phyloP scores from a whole-genome alignment of 2,329 filamentous ascomycete genomes.

The Arthrobotrys sphaeroides region DNA sequence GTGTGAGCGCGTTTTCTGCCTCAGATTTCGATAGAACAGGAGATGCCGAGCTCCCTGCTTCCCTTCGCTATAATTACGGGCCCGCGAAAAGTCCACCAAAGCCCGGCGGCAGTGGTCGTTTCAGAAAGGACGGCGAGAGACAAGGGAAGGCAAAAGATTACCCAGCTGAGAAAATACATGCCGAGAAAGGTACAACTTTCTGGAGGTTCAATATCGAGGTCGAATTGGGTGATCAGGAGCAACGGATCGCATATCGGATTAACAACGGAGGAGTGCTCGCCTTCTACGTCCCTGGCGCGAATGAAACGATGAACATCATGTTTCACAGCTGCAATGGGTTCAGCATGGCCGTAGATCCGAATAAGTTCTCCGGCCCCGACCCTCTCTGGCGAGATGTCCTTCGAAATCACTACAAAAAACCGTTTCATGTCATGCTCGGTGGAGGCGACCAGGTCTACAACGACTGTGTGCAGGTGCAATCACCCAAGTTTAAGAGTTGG shows the following conservation, averaged over 20 bases:
- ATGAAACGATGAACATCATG: conserved; percentile 96
- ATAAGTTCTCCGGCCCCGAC: conserved; percentile 88
- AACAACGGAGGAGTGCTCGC: conserved; percentile 87
- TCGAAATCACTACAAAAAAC: conserved; percentile 84
- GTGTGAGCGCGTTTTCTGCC: conserved; percentile 62
- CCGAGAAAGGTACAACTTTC: conserved; percentile 88
- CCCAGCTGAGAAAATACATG: conserved; percentile 80
- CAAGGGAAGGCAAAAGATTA: conserved; percentile 84
- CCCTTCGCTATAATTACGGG: conserved; percentile 37
- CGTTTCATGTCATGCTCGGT: conserved; percentile 98
- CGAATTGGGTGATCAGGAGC: conserved; percentile 77
- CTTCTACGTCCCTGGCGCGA: conserved; percentile 91
- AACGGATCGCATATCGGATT: conserved; percentile 93
- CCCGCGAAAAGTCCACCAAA: conserved; percentile 36
- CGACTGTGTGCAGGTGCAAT: conserved; percentile 80
- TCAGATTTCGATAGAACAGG: conserved; percentile 16
- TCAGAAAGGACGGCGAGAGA: conserved; percentile 77
- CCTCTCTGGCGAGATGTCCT: conserved; percentile 96
- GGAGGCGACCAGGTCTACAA: conserved; percentile 97
- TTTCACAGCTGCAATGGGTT: conserved; percentile 99
- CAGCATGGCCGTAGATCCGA: conserved; percentile 77
- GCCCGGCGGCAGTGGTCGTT: conserved; percentile 31
- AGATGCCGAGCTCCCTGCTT: conserved; percentile 23
- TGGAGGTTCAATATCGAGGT: conserved; percentile 97
- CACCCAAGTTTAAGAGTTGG: conserved; percentile 83